Base-by-base conservation (phyloP, 1,139 yeast genomes). In the Yamadazyma taylorii region DNA sequence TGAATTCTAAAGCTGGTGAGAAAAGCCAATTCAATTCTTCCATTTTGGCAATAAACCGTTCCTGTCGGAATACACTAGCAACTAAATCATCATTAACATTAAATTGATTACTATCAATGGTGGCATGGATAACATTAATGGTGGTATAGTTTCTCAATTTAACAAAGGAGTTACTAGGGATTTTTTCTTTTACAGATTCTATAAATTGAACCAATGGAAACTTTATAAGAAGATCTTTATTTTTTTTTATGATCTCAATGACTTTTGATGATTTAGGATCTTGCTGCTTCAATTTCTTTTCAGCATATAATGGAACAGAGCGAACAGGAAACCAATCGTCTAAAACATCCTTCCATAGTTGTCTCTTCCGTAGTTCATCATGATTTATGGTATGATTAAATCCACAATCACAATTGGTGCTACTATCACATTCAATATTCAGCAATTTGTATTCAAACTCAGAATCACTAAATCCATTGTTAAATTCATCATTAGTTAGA, bases 11-110 rank as follows among this genome's bases (percentile, higher is more conserved):
- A 8, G 48, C 38, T 3, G 61, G 59, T 1, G 62, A 56, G 17
- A 47, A 48, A 2, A 67, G 38, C 67, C 67, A 61, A 34, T 62
- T 55, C 7, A 61, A 36, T 1, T 47, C 40, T 31, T 56, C 57
- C 61, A 68, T 63, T 36, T 61, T 61, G 21, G 53, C 53, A 4
- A 60, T 51, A 41, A 66, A 68, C 15, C 55, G 39, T 34, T 60
- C 60, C 42, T 68, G 73, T 19, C 69, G 52, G 5, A 54, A 14
- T 6, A 66, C 62, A 35, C 67, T 58, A 0, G 63, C 66, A n/a
- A 61, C 65, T 32, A 68, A 50, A 40, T 66, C 66, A 38, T 56
- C 62, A 22, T 52, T 56, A 34, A 56, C 44, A 17, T 40, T 42
- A 2, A 49, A 28, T 9, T 21, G 25, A n/a, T 4, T n/a, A 4